Evolutionary conservation across 1,139 yeast species (phyloP).

Genomic region (Diutina pseudorugosa): DNA sequence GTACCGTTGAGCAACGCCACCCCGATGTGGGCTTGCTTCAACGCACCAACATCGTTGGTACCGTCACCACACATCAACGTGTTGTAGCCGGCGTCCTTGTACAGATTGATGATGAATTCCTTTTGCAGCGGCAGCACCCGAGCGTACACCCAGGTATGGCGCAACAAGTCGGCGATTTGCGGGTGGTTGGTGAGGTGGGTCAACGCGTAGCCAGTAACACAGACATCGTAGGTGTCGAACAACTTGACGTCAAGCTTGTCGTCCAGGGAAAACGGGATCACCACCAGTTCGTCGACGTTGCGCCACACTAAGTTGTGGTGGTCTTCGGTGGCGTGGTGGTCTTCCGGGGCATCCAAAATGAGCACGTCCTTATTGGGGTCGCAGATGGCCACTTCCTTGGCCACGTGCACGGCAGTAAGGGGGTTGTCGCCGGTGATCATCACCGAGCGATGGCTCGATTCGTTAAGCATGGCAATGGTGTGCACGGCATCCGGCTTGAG

Average conservation of each 20-base stretch:
- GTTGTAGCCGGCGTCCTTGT: constrained; percentile 81
- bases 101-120: constrained; percentile 74
- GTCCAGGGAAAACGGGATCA: constrained; percentile 55
- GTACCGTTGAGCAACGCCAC: constrained; percentile 95
- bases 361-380: constrained; percentile 60
- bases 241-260: constrained; percentile 47
- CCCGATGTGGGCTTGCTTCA: constrained; percentile 97
- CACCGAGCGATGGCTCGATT: constrained; percentile 86
- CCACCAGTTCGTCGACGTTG: constrained; percentile 63
- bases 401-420: constrained; percentile 95
- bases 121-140: constrained; percentile 96
- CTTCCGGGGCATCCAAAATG: constrained; percentile 80
- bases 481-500: constrained; percentile 86
- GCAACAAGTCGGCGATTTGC: constrained; percentile 60
- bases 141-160: constrained; percentile 94
- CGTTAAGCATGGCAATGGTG: constrained; percentile 84
- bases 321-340: constrained; percentile 37
- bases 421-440: constrained; percentile 99
- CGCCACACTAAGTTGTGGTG: constrained; percentile 61
- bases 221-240: constrained; percentile 66
- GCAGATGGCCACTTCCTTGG: constrained; percentile 72
- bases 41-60: constrained; percentile 98
- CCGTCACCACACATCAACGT: constrained; percentile 99
- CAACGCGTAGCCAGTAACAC: constrained; percentile 90
- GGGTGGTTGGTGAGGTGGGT: constrained; percentile 48